A percentile compares a stretch with the other conserved stretches of the same genome.
phyloP scores from a whole-genome alignment of 1,139 yeast species.

The Saccharomyces hybrid region DNA sequence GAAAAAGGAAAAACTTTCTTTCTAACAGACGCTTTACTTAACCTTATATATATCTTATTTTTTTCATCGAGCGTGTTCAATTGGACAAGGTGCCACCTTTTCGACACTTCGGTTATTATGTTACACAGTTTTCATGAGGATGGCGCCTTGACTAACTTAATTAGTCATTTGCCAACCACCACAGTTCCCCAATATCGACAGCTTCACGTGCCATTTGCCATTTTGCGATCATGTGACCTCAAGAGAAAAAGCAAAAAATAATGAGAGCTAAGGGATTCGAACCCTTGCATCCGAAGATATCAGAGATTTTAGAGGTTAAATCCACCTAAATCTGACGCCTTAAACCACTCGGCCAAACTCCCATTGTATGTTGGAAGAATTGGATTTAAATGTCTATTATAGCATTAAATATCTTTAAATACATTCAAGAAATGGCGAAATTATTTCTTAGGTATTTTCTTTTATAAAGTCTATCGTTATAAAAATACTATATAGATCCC shows the following conservation, averaged over 20 bases:
- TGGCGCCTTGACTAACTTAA: not conserved
- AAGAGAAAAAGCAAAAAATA: constrained; percentile 1
- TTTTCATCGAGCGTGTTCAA: not conserved
- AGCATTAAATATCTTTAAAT: too few relatives aligned
- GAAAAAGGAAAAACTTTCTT: not conserved
- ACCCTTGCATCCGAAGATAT: constrained; percentile 9
- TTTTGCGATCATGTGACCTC: not conserved
- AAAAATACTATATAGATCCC: not conserved
- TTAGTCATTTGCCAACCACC: not conserved
- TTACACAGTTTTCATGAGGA: not conserved
- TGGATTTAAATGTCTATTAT: constrained; percentile 3
- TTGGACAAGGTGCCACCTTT: not conserved
- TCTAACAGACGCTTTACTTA: not conserved
- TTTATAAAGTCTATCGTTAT: not conserved
- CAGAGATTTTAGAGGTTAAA: constrained; percentile 7
- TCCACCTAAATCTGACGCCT: constrained; percentile 9
- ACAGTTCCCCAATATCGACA: not conserved
- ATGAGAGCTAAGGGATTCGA: constrained; percentile 9
- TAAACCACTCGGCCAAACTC: constrained; percentile 10
- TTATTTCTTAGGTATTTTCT: not conserved
- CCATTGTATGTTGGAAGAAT: constrained; percentile 3
- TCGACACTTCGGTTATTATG: not conserved
- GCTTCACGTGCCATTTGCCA: not conserved
- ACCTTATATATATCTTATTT: not conserved
- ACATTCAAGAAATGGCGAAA: not conserved